Evolutionary conservation across 2,329 filamentous ascomycete species (phyloP).

Genomic region (Beauveria asiatica): DNA sequence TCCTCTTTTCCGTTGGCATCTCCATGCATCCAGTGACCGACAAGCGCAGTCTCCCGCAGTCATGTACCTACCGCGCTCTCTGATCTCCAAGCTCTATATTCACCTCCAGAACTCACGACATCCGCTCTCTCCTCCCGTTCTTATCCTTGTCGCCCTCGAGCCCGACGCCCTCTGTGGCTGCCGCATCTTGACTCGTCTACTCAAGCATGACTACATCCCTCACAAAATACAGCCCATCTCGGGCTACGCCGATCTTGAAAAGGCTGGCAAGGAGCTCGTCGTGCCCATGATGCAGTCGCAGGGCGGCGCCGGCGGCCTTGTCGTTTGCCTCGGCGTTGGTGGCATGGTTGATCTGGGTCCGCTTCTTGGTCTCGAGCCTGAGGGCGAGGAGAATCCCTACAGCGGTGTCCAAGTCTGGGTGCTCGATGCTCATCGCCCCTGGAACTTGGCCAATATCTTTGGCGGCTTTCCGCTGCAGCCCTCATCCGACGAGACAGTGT

Average conservation of each 20-base stretch:
- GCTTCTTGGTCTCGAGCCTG: constrained; percentile 60
- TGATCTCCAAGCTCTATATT: constrained; percentile 85
- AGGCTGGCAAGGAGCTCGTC: constrained; percentile 69
- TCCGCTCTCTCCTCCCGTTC: constrained; percentile 80
- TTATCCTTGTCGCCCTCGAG: constrained; percentile 88
- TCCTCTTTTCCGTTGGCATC: background rate
- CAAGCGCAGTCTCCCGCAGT: constrained; percentile 13
- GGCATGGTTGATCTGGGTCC: constrained; percentile 82
- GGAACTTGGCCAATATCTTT: constrained; percentile 93
- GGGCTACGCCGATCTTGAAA: constrained; percentile 82
- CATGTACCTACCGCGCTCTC: constrained; percentile 91
- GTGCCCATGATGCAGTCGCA: constrained; percentile 76
- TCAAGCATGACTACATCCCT: constrained; percentile 95
- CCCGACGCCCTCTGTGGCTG: constrained; percentile 93
- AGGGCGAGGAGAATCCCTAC: constrained; percentile 58
- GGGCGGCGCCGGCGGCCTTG: constrained; percentile 79
- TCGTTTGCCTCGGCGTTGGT: constrained; percentile 87
- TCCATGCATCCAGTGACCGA: background rate
- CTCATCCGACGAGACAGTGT: constrained; percentile 37
- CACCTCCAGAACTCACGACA: constrained; percentile 82
- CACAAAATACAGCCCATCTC: constrained; percentile 95
- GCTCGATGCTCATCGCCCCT: constrained; percentile 81
- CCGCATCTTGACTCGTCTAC: constrained; percentile 82
- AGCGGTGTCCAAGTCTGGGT: constrained; percentile 93
- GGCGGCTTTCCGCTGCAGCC: constrained; percentile 57